These are phyloP conservation scores for Salix caprea DNA, from an alignment of 345 rosid species.

Conservation along the genomic window DNA sequence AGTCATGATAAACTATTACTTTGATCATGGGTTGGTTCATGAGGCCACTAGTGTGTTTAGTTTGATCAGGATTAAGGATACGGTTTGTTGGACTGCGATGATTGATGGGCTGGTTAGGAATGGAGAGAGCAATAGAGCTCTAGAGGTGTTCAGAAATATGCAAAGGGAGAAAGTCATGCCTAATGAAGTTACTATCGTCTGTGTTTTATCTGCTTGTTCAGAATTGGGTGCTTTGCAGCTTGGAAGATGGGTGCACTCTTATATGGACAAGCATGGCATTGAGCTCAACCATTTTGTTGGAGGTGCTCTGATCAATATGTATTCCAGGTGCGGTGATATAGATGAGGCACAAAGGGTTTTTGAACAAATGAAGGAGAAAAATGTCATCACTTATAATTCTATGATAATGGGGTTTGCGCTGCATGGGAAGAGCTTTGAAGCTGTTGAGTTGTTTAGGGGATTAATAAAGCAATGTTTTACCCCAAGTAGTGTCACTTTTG, in stretches of 20 bases:
- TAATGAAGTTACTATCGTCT: slow-evolving; percentile 55
- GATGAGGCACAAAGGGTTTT: slow-evolving; percentile 42
- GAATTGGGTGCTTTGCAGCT: slow-evolving; percentile 57
- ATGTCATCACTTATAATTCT: slow-evolving; percentile 48
- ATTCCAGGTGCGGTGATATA: slow-evolving; percentile 52
- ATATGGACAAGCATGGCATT: slow-evolving; percentile 33
- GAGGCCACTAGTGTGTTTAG: slow-evolving; percentile 39
- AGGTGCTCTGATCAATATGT: slow-evolving; percentile 63
- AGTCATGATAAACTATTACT: slow-evolving; percentile 37
- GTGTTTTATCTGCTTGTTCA: slow-evolving; percentile 60
- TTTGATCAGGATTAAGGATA: slow-evolving; percentile 43
- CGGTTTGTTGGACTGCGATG: slow-evolving; percentile 69
- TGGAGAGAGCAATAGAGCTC: slow-evolving; percentile 53
- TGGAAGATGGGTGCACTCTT: slow-evolving; percentile 61
- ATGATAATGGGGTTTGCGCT: slow-evolving; percentile 58
- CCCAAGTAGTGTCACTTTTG: slow-evolving; percentile 52
- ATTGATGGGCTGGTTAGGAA: slow-evolving; percentile 59
- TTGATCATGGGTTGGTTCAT: slow-evolving; percentile 38
- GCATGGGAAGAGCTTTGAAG: slow-evolving; percentile 52
- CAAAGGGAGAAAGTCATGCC: slow-evolving; percentile 43
- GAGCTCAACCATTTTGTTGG: slow-evolving; percentile 48
- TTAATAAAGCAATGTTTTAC: slow-evolving; percentile 41
- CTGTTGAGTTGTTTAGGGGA: slow-evolving; percentile 36
- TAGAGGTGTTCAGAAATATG: slow-evolving; percentile 55
- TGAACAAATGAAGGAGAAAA: slow-evolving; percentile 36